These are phyloP conservation scores for Lignosus rhinocerotis DNA, from an alignment of 1,284 basidiomycete genomes.

Conservation along the genomic window DNA sequence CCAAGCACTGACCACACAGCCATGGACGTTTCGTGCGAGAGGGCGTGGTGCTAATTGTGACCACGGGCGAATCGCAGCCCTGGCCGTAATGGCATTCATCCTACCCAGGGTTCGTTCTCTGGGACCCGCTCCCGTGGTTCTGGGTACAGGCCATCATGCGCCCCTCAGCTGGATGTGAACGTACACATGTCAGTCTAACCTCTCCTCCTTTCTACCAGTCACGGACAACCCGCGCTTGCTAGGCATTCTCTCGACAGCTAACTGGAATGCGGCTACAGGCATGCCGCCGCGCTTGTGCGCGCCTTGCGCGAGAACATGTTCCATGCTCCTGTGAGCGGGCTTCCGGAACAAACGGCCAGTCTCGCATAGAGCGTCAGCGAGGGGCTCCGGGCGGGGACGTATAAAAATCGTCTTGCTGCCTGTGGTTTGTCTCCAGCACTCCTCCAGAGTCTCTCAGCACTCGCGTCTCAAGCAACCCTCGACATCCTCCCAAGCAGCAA, in stretches of 20 bases:
- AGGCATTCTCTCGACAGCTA: neutral
- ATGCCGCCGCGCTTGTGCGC: neutral
- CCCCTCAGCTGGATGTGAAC: neutral
- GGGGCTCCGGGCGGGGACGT: neutral
- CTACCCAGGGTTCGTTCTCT: neutral
- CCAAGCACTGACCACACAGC: too few species aligned
- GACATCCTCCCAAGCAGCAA: neutral
- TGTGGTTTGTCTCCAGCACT: neutral
- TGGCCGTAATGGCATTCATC: too few species aligned
- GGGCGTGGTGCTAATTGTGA: too few species aligned
- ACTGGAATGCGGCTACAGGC: neutral
- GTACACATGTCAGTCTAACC: neutral
- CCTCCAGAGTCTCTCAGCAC: constrained; percentile 1
- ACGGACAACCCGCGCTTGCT: neutral
- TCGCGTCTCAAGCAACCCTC: neutral
- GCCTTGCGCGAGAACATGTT: neutral
- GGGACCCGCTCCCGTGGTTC: neutral
- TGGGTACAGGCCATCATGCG: neutral
- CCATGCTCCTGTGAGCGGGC: neutral
- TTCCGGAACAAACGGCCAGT: neutral
- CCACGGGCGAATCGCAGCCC: too few species aligned
- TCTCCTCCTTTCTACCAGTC: neutral
- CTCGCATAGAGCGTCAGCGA: neutral
- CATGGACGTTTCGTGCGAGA: neutral
- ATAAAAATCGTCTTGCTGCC: neutral